Conservation (phyloP, 169 alveolate genomes). For the Eimeria tenella region DNA sequence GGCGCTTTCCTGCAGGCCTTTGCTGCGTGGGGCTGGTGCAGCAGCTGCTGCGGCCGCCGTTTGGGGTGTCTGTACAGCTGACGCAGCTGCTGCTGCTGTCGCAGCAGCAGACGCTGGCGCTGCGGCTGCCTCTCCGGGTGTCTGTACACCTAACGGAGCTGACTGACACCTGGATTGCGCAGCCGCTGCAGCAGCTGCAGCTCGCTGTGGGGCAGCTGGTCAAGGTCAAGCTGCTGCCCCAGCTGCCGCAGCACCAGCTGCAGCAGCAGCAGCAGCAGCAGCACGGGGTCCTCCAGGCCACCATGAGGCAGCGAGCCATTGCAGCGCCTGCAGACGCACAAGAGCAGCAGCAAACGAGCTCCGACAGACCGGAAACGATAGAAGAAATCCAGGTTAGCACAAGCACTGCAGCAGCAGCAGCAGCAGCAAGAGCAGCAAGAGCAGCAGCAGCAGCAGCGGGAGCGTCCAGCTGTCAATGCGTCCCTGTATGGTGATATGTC, state of each 20-base stretch:
- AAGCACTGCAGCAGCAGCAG: background rate
- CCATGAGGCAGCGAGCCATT: background rate
- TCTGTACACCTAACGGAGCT: no score
- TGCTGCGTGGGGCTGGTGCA: constrained; percentile 61
- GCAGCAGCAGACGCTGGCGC: no score
- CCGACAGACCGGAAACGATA: background rate
- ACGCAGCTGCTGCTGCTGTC: background rate
- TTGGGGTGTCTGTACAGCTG: constrained; percentile 64
- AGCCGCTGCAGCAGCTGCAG: constrained; percentile 58
- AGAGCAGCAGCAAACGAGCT: background rate
- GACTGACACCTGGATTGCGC: no score
- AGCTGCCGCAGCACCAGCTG: constrained; percentile 9
- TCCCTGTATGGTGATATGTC: no score
- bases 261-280: constrained; percentile 51
- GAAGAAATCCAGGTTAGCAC: background rate
- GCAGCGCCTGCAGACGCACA: background rate
- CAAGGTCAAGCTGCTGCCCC: constrained; percentile 30
- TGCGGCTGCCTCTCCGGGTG: no score
- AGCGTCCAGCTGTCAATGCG: no score
- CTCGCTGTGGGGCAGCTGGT: constrained; percentile 36
- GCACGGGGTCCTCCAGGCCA: constrained; percentile 26
- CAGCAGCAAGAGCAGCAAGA: background rate
- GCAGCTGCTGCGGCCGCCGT: constrained; percentile 61
- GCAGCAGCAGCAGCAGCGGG: no score
- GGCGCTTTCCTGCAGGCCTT: constrained; percentile 7